These are phyloP conservation scores for Stephania japonica DNA, from an alignment of 164 flowering plant species.

Conservation along the genomic window DNA sequence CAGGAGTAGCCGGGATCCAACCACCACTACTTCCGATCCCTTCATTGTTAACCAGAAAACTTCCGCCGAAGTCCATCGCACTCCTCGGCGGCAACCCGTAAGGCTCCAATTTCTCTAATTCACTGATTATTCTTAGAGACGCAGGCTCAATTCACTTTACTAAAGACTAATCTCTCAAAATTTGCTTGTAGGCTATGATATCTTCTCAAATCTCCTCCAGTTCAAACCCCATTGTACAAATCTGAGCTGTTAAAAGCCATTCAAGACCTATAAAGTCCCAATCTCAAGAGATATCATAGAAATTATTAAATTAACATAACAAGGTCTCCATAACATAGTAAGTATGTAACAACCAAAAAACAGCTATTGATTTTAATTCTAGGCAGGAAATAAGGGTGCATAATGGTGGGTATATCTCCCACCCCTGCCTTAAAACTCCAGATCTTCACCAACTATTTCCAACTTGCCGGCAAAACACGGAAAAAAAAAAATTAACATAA, in stretches of 20 bases:
- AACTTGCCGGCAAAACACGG: background rate
- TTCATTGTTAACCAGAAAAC: conserved; percentile 4
- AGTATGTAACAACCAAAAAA: background rate
- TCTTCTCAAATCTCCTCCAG: conserved; percentile 4
- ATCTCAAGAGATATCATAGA: background rate
- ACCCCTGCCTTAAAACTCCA: background rate
- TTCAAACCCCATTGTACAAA: conserved; percentile 11
- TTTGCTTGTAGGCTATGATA: background rate
- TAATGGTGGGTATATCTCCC: background rate
- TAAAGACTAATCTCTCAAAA: background rate
- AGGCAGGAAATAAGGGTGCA: background rate
- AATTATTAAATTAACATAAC: background rate
- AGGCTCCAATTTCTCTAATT: conserved; percentile 9
- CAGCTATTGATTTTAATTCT: background rate
- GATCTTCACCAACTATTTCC: background rate
- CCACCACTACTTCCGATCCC: background rate
- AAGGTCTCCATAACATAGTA: background rate
- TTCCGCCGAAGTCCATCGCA: conserved; percentile 16
- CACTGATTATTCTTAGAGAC: background rate
- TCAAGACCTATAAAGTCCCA: background rate
- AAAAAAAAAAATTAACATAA: background rate
- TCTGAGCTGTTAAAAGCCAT: background rate
- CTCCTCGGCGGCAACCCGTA: background rate
- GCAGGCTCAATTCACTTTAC: background rate
- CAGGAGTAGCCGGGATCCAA: conserved; percentile 20